Evolutionary conservation across 2,329 filamentous ascomycete genomes (phyloP).

Genomic region (Huntiella omanensis): DNA sequence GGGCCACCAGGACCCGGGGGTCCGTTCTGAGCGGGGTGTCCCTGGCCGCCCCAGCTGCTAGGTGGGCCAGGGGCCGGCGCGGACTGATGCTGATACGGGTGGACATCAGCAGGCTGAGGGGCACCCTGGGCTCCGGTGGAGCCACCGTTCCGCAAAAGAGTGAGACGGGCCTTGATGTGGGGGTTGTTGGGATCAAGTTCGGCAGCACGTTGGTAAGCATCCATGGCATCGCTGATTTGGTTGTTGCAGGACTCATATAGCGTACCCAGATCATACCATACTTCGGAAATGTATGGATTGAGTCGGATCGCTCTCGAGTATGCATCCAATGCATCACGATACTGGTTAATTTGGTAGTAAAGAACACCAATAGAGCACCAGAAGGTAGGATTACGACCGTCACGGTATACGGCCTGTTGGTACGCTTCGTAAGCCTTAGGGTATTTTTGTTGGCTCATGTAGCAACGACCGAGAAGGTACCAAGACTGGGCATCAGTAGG

Average conservation of each 20-base stretch:
- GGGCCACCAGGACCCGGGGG: constrained; percentile 25
- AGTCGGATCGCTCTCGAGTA: constrained; percentile 92
- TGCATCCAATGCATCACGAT: constrained; percentile 89
- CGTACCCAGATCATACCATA: constrained; percentile 97
- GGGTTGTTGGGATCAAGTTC: constrained; percentile 86
- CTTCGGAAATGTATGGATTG: constrained; percentile 96
- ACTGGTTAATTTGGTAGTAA: constrained; percentile 99
- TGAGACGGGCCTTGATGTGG: constrained; percentile 87
- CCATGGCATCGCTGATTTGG: constrained; percentile 86
- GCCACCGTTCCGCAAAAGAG: constrained; percentile 69
- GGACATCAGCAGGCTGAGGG: constrained; percentile 87
- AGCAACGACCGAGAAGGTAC: constrained; percentile 93
- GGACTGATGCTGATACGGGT: constrained; percentile 82
- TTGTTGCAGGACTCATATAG: constrained; percentile 99
- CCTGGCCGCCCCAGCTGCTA: constrained; percentile 63
- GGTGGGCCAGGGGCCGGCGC: constrained; percentile 64
- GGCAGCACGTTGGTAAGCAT: constrained; percentile 85
- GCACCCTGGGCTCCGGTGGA: constrained; percentile 55
- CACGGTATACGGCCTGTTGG: constrained; percentile 94
- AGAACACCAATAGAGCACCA: constrained; percentile 99
- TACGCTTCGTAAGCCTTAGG: constrained; percentile 97
- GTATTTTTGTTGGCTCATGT: constrained; percentile 99
- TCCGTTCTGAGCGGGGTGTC: constrained; percentile 22
- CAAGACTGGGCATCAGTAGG: constrained; percentile 93
- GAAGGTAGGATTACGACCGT: constrained; percentile 93